Percentiles rank a stretch among this genome's conserved stretches.
Conservation (phyloP, 2,329 filamentous ascomycete genomes). For the Fusarium pseudonygamai region DNA sequence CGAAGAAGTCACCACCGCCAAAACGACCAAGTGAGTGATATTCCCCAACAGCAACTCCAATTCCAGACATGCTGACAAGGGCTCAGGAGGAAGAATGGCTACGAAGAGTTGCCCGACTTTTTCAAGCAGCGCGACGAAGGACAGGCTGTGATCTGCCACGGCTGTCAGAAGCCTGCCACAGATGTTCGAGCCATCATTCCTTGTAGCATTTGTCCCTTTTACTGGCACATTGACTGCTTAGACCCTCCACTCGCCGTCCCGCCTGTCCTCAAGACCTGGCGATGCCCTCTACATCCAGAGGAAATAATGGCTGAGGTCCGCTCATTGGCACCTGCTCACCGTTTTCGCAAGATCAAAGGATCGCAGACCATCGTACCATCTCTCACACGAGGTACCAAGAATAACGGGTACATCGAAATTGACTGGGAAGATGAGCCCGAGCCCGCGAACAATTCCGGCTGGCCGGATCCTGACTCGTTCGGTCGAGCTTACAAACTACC, state of each 20-base stretch:
- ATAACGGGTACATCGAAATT: slow-evolving; percentile 78
- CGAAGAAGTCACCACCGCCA: slow-evolving; percentile 69
- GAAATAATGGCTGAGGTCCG: slow-evolving; percentile 73
- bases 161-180: slow-evolving; percentile 74
- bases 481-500: slow-evolving; percentile 73
- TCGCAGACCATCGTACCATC: slow-evolving; percentile 61
- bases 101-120: slow-evolving; percentile 72
- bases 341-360: slow-evolving; percentile 68
- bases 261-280: slow-evolving; percentile 81
- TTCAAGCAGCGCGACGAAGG: slow-evolving; percentile 79
- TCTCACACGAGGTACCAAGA: slow-evolving; percentile 71
- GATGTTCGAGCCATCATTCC: slow-evolving; percentile 77
- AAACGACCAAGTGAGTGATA: slow-evolving; percentile 70
- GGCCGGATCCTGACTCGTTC: slow-evolving; percentile 67
- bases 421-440: slow-evolving; percentile 68
- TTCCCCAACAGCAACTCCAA: neutral
- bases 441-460: slow-evolving; percentile 63
- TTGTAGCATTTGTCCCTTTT: slow-evolving; percentile 82
- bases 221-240: slow-evolving; percentile 94
- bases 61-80: slow-evolving; percentile 4
- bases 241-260: slow-evolving; percentile 84
- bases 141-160: slow-evolving; percentile 79
- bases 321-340: slow-evolving; percentile 67
- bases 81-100: slow-evolving; percentile 61
- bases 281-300: slow-evolving; percentile 87